phyloP scores from a whole-genome alignment of 192 early-diverging fungal genomes.

The Entomortierella beljakovae region DNA sequence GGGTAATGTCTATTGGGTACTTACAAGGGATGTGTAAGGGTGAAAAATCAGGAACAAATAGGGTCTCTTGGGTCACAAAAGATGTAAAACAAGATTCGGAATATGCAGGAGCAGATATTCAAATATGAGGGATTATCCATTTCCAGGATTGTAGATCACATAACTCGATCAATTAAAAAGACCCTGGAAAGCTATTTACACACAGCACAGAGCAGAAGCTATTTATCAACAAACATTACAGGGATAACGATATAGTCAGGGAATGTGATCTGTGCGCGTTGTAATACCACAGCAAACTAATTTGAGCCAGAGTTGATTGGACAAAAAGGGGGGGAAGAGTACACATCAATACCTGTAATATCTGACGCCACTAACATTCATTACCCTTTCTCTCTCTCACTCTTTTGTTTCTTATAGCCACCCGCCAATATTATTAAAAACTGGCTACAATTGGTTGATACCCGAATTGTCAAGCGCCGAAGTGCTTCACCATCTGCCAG shows the following conservation, averaged over 20 bases:
- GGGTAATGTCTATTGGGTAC: not conserved
- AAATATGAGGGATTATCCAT: too few relatives aligned
- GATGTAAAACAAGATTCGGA: too few relatives aligned
- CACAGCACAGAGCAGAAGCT: too few relatives aligned
- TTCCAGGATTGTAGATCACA: too few relatives aligned
- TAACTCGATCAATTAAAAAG: too few relatives aligned
- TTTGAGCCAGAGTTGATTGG: not conserved
- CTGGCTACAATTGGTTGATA: conserved; percentile 79
- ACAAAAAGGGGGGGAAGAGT: not conserved
- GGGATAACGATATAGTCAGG: too few relatives aligned
- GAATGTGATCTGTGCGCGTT: conserved; percentile 15
- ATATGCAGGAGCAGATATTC: too few relatives aligned
- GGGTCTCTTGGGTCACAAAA: not conserved
- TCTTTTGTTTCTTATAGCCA: conserved; percentile 55
- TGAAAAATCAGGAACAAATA: not conserved
- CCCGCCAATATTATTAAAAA: conserved; percentile 74
- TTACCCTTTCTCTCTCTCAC: not conserved
- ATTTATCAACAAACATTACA: too few relatives aligned
- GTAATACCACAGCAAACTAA: too few relatives aligned
- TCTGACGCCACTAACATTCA: not conserved
- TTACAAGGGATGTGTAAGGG: not conserved
- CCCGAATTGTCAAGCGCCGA: conserved; percentile 56
- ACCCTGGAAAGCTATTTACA: too few relatives aligned
- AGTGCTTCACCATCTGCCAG: conserved; percentile 28
- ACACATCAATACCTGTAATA: not conserved